Conservation (phyloP, 805 yeast genomes). For the Saccharomycopsis sp. region DNA sequence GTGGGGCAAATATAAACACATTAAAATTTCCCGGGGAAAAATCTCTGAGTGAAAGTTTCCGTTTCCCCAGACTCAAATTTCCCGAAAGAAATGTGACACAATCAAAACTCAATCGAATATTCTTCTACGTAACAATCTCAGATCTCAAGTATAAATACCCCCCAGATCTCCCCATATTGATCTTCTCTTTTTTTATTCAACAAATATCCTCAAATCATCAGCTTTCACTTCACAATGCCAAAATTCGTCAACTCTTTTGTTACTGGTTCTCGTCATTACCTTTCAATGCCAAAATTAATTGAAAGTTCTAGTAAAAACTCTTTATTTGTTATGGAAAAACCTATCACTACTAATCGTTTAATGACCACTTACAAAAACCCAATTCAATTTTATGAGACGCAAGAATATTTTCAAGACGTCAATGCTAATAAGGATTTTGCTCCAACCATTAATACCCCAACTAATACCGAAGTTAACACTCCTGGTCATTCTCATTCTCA, state of each 20-base stretch:
- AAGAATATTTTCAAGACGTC: background rate
- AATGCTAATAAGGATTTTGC: background rate
- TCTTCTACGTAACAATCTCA: background rate
- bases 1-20: no score
- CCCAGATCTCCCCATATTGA: background rate
- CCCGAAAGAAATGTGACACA: no score
- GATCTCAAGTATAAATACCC: background rate
- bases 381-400: background rate
- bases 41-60: background rate
- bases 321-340: background rate
- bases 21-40: background rate
- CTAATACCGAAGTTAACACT: background rate
- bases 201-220: background rate
- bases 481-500: background rate
- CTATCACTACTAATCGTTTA: background rate
- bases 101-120: no score
- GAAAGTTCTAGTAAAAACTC: no score
- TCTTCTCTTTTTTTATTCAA: background rate
- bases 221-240: constrained; percentile 5
- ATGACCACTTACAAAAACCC: background rate
- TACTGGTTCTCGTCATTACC: constrained; percentile 12
- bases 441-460: background rate
- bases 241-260: constrained; percentile 13
- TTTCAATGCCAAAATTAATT: no score
- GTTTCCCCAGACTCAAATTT: background rate